A percentile compares a stretch with the other conserved stretches of the same genome.
Evolutionary conservation across 2,329 filamentous ascomycete genomes (phyloP).

Genomic region (Camptophora hylomeconis): DNA sequence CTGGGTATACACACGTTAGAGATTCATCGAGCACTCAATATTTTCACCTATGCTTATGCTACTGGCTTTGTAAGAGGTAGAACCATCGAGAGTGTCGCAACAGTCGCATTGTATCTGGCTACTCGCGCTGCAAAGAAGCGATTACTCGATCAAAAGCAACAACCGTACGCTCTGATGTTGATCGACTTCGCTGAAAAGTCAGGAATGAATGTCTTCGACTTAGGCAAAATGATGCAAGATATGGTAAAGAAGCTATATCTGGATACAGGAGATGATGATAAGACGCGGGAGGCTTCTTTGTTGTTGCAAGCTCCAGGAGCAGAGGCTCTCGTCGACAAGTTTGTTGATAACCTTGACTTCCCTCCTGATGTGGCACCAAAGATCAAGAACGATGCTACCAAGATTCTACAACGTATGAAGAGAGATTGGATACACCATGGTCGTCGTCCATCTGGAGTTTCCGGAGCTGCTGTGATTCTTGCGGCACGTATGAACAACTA

Average conservation of each 20-base stretch:
- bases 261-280: conserved; percentile 14
- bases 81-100: conserved; percentile 69
- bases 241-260: conserved; percentile 49
- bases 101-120: conserved; percentile 82
- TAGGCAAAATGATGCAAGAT: conserved; percentile 81
- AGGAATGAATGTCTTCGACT: conserved; percentile 75
- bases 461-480: conserved; percentile 85
- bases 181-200: conserved; percentile 75
- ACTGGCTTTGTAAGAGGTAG: conserved; percentile 78
- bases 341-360: conserved; percentile 86
- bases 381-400: conserved; percentile 77
- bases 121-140: conserved; percentile 41
- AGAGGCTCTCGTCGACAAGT: conserved; percentile 82
- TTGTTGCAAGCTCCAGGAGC: conserved; percentile 28
- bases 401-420: conserved; percentile 84
- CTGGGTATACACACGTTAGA: conserved; percentile 50
- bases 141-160: conserved; percentile 39
- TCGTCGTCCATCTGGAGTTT: conserved; percentile 82
- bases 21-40: conserved; percentile 41
- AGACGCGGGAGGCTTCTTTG: neutral
- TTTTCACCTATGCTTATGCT: conserved; percentile 63
- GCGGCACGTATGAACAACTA: conserved; percentile 98
- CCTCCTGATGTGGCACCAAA: conserved; percentile 58
- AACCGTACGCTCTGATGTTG: conserved; percentile 51
- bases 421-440: conserved; percentile 96